These are phyloP conservation scores for Omphalotus guepiniiformis DNA, from an alignment of 768 basidiomycete species.

Conservation along the genomic window DNA sequence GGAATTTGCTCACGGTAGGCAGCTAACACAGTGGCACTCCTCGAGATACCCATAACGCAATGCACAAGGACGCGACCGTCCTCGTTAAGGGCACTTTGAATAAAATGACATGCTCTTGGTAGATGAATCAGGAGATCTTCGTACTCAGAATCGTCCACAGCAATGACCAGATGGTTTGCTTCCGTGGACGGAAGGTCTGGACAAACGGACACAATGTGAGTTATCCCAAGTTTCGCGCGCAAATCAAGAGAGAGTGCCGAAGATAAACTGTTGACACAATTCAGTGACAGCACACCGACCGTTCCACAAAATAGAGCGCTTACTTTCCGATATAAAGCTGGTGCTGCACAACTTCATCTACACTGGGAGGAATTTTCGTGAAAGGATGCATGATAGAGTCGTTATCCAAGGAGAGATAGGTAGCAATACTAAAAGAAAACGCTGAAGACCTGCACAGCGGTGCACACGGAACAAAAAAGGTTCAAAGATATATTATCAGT, in stretches of 20 bases:
- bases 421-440: no score
- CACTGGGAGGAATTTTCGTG: slow-evolving; percentile 16
- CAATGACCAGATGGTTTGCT: slow-evolving; percentile 34
- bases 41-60: slow-evolving; percentile 69
- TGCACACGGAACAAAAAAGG: no score
- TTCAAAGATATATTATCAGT: no score
- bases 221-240: slow-evolving; percentile 34
- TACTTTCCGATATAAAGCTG: slow-evolving; percentile 42
- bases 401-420: no score
- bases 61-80: slow-evolving; percentile 65
- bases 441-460: no score
- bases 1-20: slow-evolving; percentile 43
- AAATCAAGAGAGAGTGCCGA: slow-evolving; percentile 30
- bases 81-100: slow-evolving; percentile 47
- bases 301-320: slow-evolving; percentile 18
- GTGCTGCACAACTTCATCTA: slow-evolving; percentile 32
- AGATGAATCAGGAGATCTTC: slow-evolving; percentile 62
- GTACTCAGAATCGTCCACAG: slow-evolving; percentile 43
- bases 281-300: neutral
- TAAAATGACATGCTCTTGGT: slow-evolving; percentile 55
- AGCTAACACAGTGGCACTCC: slow-evolving; percentile 58
- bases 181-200: slow-evolving; percentile 45
- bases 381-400: neutral
- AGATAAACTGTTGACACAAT: slow-evolving; percentile 25
- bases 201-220: slow-evolving; percentile 56